These are phyloP conservation scores for Fraxinus nigra DNA, from an alignment of 305 asterid species.

Conservation along the genomic window DNA sequence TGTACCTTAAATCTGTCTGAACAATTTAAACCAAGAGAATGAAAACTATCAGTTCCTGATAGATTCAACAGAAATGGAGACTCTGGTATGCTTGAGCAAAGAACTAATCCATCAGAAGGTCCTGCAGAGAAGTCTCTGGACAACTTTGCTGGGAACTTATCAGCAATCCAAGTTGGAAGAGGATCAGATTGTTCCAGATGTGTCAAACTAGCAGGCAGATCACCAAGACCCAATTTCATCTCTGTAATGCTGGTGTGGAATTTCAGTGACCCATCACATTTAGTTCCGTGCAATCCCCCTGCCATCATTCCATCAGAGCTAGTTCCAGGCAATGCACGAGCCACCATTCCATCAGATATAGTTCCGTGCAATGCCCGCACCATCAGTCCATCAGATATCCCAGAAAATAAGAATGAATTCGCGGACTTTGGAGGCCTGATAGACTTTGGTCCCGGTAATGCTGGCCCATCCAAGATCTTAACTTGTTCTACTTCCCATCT, in stretches of 20 bases:
- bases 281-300: constrained; percentile 58
- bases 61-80: constrained; percentile 59
- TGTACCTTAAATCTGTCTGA: constrained; percentile 22
- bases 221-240: constrained; percentile 81
- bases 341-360: constrained; percentile 61
- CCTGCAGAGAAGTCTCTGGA: constrained; percentile 50
- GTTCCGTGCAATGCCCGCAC: constrained; percentile 54
- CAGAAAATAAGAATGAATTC: constrained; percentile 34
- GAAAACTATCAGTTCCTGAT: constrained; percentile 55
- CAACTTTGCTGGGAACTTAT: constrained; percentile 47
- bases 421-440: constrained; percentile 39
- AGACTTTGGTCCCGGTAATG: constrained; percentile 32
- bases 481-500: constrained; percentile 93
- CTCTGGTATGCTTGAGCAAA: constrained; percentile 46
- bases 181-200: constrained; percentile 44
- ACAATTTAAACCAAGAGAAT: constrained; percentile 41
- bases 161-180: constrained; percentile 45
- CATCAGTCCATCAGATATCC: constrained; percentile 52
- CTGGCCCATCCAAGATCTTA: constrained; percentile 65
- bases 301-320: constrained; percentile 68
- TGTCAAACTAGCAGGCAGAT: constrained; percentile 45
- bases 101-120: constrained; percentile 34
- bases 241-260: constrained; percentile 69
- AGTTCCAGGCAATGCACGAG: constrained; percentile 50
- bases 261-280: constrained; percentile 45